A percentile compares a stretch with the other conserved stretches of the same genome.
Conservation (phyloP, 257 asterid genomes). For the Haberlea rhodopensis region DNA sequence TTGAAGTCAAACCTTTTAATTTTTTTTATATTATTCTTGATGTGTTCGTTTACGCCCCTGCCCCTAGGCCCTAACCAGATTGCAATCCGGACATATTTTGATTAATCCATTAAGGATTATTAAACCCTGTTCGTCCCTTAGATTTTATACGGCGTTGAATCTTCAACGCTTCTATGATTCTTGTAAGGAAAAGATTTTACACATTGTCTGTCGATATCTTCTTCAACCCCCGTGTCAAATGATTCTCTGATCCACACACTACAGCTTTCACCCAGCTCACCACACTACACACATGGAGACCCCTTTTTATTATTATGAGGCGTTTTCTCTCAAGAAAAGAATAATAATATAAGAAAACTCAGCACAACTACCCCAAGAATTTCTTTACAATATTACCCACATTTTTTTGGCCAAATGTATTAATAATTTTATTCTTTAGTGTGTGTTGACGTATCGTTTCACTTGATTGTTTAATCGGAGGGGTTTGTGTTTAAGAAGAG, state of each 20-base stretch:
- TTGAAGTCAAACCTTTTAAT: no score
- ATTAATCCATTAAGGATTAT: background rate
- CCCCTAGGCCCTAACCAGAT: no score
- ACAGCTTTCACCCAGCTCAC: slow-evolving; percentile 29
- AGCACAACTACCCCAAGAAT: slow-evolving; percentile 24
- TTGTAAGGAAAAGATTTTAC: background rate
- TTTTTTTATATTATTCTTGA: no score
- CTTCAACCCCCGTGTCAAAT: slow-evolving; percentile 38
- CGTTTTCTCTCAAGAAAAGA: slow-evolving; percentile 52
- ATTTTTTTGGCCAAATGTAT: slow-evolving; percentile 21
- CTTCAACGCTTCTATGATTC: slow-evolving; percentile 20
- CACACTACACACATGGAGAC: slow-evolving; percentile 29
- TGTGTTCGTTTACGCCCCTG: no score
- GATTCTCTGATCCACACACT: slow-evolving; percentile 42
- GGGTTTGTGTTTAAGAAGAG: slow-evolving; percentile 25
- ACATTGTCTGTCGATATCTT: slow-evolving; percentile 45
- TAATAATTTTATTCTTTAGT: slow-evolving; percentile 11
- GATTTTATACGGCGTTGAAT: slow-evolving; percentile 39
- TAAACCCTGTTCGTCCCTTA: no score
- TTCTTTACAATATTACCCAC: slow-evolving; percentile 19
- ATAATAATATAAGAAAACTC: slow-evolving; percentile 28
- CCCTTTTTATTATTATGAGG: slow-evolving; percentile 34
- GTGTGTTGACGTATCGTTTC: slow-evolving; percentile 39
- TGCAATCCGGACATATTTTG: background rate
- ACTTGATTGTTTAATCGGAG: slow-evolving; percentile 30